Conservation (phyloP, 305 asterid genomes). For the Ilex paraguariensis region DNA sequence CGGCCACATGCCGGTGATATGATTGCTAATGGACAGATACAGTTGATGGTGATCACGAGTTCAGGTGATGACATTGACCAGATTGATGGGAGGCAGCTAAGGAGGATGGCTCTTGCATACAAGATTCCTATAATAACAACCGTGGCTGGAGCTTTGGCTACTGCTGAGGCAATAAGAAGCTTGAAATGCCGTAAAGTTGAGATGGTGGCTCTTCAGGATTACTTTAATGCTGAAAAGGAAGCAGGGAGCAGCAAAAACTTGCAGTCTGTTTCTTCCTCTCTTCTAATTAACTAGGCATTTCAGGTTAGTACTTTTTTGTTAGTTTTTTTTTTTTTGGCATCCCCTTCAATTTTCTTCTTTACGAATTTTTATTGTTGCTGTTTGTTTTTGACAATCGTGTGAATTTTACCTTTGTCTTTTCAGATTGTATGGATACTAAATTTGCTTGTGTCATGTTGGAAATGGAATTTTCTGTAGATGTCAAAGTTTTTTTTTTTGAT, state of each 20-base stretch:
- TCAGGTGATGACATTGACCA: slow-evolving; percentile 82
- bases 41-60: slow-evolving; percentile 89
- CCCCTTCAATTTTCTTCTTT: too few relatives aligned
- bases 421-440: too few relatives aligned
- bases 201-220: slow-evolving; percentile 92
- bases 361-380: too few relatives aligned
- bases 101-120: slow-evolving; percentile 89
- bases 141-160: slow-evolving; percentile 90
- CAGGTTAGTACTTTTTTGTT: too few relatives aligned
- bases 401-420: too few relatives aligned
- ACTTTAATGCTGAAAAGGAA: slow-evolving; percentile 37
- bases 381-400: too few relatives aligned
- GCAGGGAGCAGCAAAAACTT: slow-evolving; percentile 20
- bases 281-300: not conserved
- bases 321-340: too few relatives aligned
- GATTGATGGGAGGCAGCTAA: slow-evolving; percentile 82
- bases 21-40: slow-evolving; percentile 81
- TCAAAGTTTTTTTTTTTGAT: too few relatives aligned
- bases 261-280: slow-evolving; percentile 41
- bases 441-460: too few relatives aligned
- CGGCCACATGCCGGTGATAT: slow-evolving; percentile 86
- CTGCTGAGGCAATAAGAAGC: slow-evolving; percentile 88
- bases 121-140: slow-evolving; percentile 90
- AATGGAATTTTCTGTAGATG: too few relatives aligned
- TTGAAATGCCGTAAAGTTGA: slow-evolving; percentile 65